These are phyloP conservation scores for Coemansia sp. DNA, from an alignment of 192 early-diverging fungal species.

Conservation along the genomic window DNA sequence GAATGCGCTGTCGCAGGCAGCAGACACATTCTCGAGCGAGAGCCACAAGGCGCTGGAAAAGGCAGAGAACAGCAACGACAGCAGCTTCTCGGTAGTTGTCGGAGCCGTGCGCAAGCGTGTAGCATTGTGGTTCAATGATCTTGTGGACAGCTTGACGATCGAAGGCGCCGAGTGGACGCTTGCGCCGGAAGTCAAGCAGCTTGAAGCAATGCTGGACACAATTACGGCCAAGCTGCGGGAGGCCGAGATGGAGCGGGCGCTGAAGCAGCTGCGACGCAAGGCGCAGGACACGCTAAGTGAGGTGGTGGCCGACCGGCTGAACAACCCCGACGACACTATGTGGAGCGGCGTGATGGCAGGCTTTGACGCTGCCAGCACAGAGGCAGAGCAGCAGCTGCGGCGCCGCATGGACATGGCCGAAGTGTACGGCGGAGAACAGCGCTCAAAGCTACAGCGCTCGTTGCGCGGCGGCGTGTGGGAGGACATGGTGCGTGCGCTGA, in stretches of 20 bases:
- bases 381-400: slow-evolving; percentile 4
- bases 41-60: slow-evolving; percentile 53
- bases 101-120: slow-evolving; percentile 22
- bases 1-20: slow-evolving; percentile 76
- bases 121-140: slow-evolving; percentile 16
- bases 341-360: slow-evolving; percentile 68
- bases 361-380: slow-evolving; percentile 57
- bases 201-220: slow-evolving; percentile 27
- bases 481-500: slow-evolving; percentile 65
- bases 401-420: slow-evolving; percentile 55
- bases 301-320: slow-evolving; percentile 65
- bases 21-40: slow-evolving; percentile 63
- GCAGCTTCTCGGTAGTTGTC: slow-evolving; percentile 63
- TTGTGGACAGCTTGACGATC: slow-evolving; percentile 19
- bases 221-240: slow-evolving; percentile 33
- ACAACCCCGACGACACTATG: slow-evolving; percentile 64
- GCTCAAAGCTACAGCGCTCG: slow-evolving; percentile 53
- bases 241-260: slow-evolving; percentile 39
- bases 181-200: slow-evolving; percentile 26
- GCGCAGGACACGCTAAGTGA: slow-evolving; percentile 65
- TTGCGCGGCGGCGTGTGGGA: slow-evolving; percentile 71
- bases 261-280: slow-evolving; percentile 14
- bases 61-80: slow-evolving; percentile 18
- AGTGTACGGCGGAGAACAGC: slow-evolving; percentile 57
- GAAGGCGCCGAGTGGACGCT: slow-evolving; percentile 33